phyloP scores from a whole-genome alignment of 1,284 basidiomycete genomes.

The Tilletia horrida region DNA sequence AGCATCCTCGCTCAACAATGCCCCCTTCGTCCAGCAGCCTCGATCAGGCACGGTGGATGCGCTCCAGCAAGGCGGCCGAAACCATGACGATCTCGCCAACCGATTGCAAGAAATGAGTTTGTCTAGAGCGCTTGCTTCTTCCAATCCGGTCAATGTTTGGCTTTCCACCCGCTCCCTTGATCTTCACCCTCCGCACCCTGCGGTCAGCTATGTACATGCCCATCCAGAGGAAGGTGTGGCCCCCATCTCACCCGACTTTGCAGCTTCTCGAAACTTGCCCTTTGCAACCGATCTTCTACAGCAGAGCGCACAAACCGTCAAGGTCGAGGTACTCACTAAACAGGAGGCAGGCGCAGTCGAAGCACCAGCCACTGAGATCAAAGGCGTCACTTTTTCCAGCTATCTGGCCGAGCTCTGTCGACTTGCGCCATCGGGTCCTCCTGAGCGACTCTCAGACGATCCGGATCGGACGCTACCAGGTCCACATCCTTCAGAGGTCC shows the following conservation, averaged over 20 bases:
- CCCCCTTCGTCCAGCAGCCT: neutral
- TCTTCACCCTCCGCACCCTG: slow-evolving; percentile 37
- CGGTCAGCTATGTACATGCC: slow-evolving; percentile 27
- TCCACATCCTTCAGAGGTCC: slow-evolving; percentile 44
- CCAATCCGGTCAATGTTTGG: slow-evolving; percentile 8
- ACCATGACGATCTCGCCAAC: neutral
- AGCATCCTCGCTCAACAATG: neutral
- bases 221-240: slow-evolving; percentile 17
- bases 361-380: neutral
- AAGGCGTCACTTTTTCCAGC: neutral
- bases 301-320: neutral
- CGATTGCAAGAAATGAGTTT: neutral
- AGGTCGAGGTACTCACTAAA: neutral
- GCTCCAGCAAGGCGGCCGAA: neutral
- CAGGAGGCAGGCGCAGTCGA: neutral
- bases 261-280: neutral
- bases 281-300: neutral
- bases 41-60: neutral
- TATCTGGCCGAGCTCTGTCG: slow-evolving; percentile 14
- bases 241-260: slow-evolving; percentile 8
- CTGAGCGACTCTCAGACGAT: neutral
- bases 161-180: slow-evolving; percentile 24
- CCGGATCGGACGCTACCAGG: slow-evolving; percentile 18
- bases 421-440: neutral
- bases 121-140: neutral